Percentiles rank a stretch among this genome's conserved stretches.
Evolutionary conservation across 23 red algal species (phyloP).

Genomic region (Porphyridium purpureum): DNA sequence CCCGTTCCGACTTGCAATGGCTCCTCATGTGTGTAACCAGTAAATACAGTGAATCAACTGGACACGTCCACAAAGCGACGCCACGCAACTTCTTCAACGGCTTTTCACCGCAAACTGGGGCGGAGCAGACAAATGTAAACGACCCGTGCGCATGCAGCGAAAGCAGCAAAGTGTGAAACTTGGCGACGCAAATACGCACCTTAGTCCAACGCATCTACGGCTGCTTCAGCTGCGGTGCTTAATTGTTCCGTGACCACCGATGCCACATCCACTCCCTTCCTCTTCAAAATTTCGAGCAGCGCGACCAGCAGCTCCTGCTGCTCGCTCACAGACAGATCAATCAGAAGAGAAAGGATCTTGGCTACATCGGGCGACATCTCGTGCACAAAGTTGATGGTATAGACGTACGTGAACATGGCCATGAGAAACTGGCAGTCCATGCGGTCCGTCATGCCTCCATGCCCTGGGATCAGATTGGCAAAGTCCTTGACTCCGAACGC

Average conservation of each 20-base stretch:
- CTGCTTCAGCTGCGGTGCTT: too few species aligned
- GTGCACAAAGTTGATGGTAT: constrained; percentile 90
- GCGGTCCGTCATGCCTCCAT: constrained; percentile 92
- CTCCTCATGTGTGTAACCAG: too few species aligned
- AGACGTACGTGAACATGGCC: constrained; percentile 95
- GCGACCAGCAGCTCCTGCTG: neutral
- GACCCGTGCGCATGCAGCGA: too few species aligned
- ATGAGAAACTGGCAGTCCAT: constrained; percentile 98
- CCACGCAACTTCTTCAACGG: too few species aligned
- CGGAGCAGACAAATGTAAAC: too few species aligned
- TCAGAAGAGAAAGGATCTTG: constrained; percentile 30
- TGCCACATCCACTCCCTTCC: neutral
- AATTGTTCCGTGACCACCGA: neutral
- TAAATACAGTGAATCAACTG: too few species aligned
- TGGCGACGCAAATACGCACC: too few species aligned
- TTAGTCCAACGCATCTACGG: too few species aligned
- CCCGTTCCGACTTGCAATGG: too few species aligned
- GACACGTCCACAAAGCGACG: too few species aligned
- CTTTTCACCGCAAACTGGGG: too few species aligned
- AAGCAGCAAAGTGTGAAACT: too few species aligned
- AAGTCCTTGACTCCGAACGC: constrained; percentile 94
- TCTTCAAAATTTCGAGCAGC: neutral
- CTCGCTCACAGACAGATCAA: neutral
- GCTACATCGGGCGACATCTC: constrained; percentile 82
- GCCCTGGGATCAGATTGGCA: constrained; percentile 70